Percentiles rank a stretch among this genome's conserved stretches.
Conservation (phyloP, 2,329 filamentous ascomycete genomes). For the Arthrobotrys entomopaga region DNA sequence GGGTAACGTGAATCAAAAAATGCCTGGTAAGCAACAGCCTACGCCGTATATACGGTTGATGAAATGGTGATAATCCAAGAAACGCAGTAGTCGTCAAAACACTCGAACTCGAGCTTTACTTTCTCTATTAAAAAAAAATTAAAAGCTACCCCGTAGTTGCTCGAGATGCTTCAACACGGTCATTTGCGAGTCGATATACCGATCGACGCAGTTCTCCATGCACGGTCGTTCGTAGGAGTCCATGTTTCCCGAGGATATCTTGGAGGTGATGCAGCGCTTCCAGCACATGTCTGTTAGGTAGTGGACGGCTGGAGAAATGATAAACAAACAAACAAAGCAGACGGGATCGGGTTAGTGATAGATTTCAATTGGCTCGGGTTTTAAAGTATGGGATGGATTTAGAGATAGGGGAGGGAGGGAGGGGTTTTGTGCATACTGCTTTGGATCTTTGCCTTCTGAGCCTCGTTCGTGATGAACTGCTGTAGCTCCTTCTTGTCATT, state of each 20-base stretch:
- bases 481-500: conserved; percentile 88
- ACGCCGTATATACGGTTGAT: no score
- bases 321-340: conserved; percentile 61
- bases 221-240: conserved; percentile 83
- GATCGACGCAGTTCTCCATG: conserved; percentile 89
- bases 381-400: not conserved
- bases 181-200: conserved; percentile 89
- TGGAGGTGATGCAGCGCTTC: conserved; percentile 85
- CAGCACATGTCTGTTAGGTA: conserved; percentile 82
- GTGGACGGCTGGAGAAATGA: conserved; percentile 70
- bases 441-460: conserved; percentile 73
- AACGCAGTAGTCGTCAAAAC: no score
- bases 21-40: no score
- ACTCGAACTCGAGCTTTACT: no score
- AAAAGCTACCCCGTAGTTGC: conserved; percentile 65
- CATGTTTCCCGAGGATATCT: conserved; percentile 75
- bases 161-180: conserved; percentile 87
- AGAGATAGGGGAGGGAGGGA: conserved; percentile 1
- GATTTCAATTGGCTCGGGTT: not conserved
- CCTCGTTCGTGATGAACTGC: conserved; percentile 84
- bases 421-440: conserved; percentile 66
- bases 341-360: not conserved
- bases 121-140: conserved; percentile 17
- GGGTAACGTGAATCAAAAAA: no score
- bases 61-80: no score